Conservation (phyloP, 495 filamentous ascomycete species). For the Podospora sp. region DNA sequence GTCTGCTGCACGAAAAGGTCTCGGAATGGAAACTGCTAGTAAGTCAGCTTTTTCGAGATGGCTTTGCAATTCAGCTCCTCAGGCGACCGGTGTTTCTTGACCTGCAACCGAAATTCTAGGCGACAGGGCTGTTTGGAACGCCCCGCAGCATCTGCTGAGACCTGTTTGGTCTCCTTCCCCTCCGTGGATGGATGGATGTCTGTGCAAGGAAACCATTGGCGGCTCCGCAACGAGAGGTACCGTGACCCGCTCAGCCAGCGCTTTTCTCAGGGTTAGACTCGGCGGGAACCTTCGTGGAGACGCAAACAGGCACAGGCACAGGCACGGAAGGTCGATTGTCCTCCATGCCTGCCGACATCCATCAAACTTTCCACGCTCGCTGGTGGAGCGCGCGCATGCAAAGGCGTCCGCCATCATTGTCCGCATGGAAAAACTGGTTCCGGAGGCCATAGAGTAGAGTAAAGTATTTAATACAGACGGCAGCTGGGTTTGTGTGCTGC, state of each 20-base stretch:
- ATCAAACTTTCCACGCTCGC: neutral
- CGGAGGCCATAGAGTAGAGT: constrained; percentile 1
- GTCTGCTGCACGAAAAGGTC: neutral
- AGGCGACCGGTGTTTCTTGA: neutral
- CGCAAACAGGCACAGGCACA: neutral
- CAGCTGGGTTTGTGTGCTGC: neutral
- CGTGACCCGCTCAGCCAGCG: neutral
- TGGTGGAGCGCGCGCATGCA: neutral
- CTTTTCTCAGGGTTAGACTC: neutral
- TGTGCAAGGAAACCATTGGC: too few relatives aligned
- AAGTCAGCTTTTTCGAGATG: neutral
- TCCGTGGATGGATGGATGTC: too few relatives aligned
- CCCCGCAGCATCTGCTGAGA: neutral
- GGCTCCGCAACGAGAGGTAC: too few relatives aligned
- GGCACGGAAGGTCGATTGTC: neutral
- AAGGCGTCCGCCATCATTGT: neutral
- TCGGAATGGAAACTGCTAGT: neutral
- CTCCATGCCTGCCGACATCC: neutral
- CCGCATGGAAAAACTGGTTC: neutral
- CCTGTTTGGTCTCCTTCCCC: neutral
- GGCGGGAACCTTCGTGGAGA: neutral
- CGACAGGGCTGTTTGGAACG: neutral
- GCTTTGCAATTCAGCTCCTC: neutral
- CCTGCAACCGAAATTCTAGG: neutral
- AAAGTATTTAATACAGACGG: constrained; percentile 12